These are phyloP conservation scores for Psilocybe sp. DNA, from an alignment of 768 basidiomycete species.

Conservation along the genomic window DNA sequence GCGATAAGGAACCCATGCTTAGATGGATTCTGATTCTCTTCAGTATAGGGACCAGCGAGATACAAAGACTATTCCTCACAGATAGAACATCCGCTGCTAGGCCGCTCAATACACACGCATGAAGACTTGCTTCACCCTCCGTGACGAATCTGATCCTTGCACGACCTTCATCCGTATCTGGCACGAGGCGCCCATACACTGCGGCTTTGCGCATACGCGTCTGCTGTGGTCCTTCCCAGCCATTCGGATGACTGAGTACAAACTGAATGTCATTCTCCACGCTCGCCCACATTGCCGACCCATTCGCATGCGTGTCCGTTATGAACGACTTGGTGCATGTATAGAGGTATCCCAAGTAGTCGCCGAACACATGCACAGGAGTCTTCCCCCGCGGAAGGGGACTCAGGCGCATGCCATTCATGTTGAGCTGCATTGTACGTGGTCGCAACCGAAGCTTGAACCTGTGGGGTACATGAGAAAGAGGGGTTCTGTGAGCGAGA, in stretches of 20 bases:
- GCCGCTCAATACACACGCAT: slow-evolving; percentile 76
- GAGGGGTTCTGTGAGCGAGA: background rate
- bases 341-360: slow-evolving; percentile 75
- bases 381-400: slow-evolving; percentile 64
- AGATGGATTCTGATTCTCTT: slow-evolving; percentile 53
- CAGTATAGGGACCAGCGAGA: background rate
- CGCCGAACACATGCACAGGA: slow-evolving; percentile 74
- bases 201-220: slow-evolving; percentile 76
- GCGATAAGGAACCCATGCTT: slow-evolving; percentile 78
- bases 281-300: slow-evolving; percentile 62
- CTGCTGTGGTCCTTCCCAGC: slow-evolving; percentile 79
- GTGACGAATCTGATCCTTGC: slow-evolving; percentile 78
- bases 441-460: slow-evolving; percentile 82
- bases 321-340: slow-evolving; percentile 74
- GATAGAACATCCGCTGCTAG: slow-evolving; percentile 76
- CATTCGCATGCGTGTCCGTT: slow-evolving; percentile 81
- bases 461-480: slow-evolving; percentile 28
- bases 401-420: slow-evolving; percentile 81
- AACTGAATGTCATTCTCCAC: slow-evolving; percentile 71
- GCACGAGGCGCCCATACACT: slow-evolving; percentile 67
- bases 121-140: slow-evolving; percentile 81
- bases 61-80: slow-evolving; percentile 33
- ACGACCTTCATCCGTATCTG: slow-evolving; percentile 71
- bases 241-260: slow-evolving; percentile 78
- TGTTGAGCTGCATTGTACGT: slow-evolving; percentile 73